These are phyloP conservation scores for Talaromyces sp. DNA, from an alignment of 2,329 filamentous ascomycete genomes.

Conservation along the genomic window DNA sequence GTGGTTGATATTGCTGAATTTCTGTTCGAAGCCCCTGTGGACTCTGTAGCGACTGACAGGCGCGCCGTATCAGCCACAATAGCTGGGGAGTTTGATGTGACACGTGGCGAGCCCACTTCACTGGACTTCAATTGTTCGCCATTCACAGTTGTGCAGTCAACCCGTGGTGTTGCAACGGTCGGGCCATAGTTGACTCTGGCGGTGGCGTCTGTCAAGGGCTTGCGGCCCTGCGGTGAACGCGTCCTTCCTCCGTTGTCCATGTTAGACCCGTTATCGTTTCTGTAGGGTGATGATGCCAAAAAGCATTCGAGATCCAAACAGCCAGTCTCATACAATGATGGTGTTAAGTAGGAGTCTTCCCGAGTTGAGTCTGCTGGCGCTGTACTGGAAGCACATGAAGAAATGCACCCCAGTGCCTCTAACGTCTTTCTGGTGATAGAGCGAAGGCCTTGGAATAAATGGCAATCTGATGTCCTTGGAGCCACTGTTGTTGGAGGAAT, in stretches of 20 bases:
- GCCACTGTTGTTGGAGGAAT: not conserved
- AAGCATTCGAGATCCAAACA: not conserved
- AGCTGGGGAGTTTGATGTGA: constrained; percentile 23
- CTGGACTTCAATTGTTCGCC: constrained; percentile 17
- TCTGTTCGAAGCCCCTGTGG: constrained; percentile 45
- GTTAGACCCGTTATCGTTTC: not conserved
- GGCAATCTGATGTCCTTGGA: not conserved
- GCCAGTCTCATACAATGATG: not conserved
- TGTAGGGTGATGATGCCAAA: not conserved
- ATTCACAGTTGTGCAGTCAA: constrained; percentile 8
- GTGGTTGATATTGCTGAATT: constrained; percentile 51
- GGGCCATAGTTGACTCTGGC: constrained; percentile 44
- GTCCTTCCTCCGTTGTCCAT: constrained; percentile 18
- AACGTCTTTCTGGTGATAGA: not conserved
- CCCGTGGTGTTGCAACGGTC: constrained; percentile 15
- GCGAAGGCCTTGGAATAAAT: not conserved
- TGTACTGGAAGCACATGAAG: not conserved
- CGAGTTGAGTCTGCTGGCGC: not conserved
- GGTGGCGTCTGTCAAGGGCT: constrained; percentile 46
- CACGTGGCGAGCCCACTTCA: constrained; percentile 19
- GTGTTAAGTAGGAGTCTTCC: not conserved
- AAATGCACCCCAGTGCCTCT: not conserved
- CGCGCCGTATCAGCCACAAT: constrained; percentile 45
- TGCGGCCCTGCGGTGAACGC: constrained; percentile 19
- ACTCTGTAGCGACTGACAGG: constrained; percentile 48